These are phyloP conservation scores for Hygrocybe coccinea DNA, from an alignment of 768 basidiomycete species.

Conservation along the genomic window DNA sequence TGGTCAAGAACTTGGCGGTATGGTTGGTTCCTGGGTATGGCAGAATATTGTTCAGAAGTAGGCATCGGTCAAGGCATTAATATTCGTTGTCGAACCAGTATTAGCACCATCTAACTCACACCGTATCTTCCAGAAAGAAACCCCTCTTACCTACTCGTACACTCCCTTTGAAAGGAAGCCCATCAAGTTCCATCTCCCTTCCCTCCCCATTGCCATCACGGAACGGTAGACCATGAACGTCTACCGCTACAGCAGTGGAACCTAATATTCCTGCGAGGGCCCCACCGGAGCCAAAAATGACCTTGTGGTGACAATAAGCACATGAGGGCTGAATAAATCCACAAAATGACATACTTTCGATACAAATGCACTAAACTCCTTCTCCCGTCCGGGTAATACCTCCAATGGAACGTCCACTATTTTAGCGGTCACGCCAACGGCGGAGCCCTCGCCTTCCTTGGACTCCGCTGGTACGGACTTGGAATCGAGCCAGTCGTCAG, in stretches of 20 bases:
- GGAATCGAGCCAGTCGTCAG: conserved; percentile 61
- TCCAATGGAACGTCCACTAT: conserved; percentile 71
- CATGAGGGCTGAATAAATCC: not conserved
- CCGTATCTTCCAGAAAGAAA: no score
- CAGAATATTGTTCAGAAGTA: no score
- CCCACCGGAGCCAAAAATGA: conserved; percentile 62
- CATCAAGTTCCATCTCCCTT: conserved; percentile 53
- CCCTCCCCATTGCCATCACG: conserved; percentile 27
- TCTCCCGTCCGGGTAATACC: conserved; percentile 73
- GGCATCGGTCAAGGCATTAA: no score
- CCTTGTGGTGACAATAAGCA: conserved; percentile 35
- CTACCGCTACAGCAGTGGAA: conserved; percentile 53
- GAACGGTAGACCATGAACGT: conserved; percentile 58
- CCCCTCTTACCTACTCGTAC: conserved; percentile 61
- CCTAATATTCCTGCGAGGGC: conserved; percentile 68
- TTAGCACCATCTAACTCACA: no score
- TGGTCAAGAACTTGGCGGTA: no score
- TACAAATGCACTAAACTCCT: conserved; percentile 71
- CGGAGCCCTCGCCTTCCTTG: conserved; percentile 47
- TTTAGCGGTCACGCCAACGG: conserved; percentile 56
- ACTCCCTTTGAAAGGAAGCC: conserved; percentile 62
- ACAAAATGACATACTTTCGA: not conserved
- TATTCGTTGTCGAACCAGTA: no score
- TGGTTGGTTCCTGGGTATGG: no score
- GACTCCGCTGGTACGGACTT: conserved; percentile 38